Evolutionary conservation across 2,329 filamentous ascomycete genomes (phyloP), one percentile per base, ranked within the genome.

Genomic region (Berkeleyomyces rouxiae): DNA sequence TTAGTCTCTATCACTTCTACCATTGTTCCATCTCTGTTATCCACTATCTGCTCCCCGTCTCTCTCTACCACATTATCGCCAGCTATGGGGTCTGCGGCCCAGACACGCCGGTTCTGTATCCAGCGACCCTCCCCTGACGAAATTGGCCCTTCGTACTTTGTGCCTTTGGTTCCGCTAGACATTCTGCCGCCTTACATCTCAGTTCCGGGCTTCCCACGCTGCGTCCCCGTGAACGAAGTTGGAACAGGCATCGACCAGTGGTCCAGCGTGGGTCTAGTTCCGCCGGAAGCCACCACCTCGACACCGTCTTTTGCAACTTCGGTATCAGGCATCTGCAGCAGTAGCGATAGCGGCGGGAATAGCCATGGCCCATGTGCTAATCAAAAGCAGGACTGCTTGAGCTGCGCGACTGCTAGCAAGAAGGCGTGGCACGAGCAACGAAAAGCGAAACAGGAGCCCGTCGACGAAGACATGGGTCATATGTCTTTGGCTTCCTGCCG

Each of bases 161-260:
- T 82, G 0, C 80, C 80, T 5, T 73, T 82, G n/a, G 72, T 82
- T n/a, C 74, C 79, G 0, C 69, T 76, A 10, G 79, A 82, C 67
- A 73, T 81, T 65, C 74, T 82, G 0, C 79, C 79, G 0, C 68
- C 70, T 1, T 76, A 76, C 72, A 65, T 80, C 3, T 70, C 75
- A 4, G 68, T 79, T 9, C 63, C 72, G 42, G 76, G 74, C 33
- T 70, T 78, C 2, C 77, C 78, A 2, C 75, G 77, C 4, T 67
- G 72, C 60, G 69, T 80, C 10, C 67, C 66, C 2, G 65, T 70
- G 4, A 71, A 73, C 43, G 71, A 79, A 62, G 74, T 72, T 1
- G 66, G 31, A 9, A 33, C 11, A 23, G 47, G 40, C 33, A 16
- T 36, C 7, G 4, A 39, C n/a, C n/a, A 55, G 16, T 55, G 51